Evolutionary conservation across 1,284 basidiomycete genomes (phyloP).

Genomic region (Ceratobasidium sp.): DNA sequence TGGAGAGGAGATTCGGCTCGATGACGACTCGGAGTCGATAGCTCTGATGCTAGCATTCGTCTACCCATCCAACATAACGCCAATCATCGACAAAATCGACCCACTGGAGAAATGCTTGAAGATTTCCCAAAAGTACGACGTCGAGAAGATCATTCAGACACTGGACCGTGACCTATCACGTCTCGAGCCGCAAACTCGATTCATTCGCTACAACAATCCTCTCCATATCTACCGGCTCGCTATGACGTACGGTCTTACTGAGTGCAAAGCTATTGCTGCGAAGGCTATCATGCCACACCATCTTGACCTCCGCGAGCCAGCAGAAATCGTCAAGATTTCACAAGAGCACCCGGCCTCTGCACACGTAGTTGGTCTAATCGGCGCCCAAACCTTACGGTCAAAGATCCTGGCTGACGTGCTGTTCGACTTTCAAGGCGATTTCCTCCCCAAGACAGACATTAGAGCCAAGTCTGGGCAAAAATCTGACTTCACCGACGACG

Average conservation of each 20-base stretch:
- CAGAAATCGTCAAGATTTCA: background rate
- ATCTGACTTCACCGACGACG: background rate
- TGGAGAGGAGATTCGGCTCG: background rate
- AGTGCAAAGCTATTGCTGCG: slow-evolving; percentile 1
- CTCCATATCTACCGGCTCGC: slow-evolving; percentile 10
- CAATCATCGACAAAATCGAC: background rate
- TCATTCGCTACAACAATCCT: background rate
- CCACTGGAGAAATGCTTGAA: slow-evolving; percentile 9
- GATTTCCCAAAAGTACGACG: slow-evolving; percentile 20
- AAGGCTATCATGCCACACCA: background rate
- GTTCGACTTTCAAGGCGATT: background rate
- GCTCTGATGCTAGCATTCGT: slow-evolving; percentile 23
- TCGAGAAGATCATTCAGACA: slow-evolving; percentile 15
- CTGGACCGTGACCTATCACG: slow-evolving; percentile 30
- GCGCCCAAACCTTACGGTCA: background rate
- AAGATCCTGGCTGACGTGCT: slow-evolving; percentile 8
- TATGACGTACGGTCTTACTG: background rate
- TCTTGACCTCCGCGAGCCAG: background rate
- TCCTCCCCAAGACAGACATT: background rate
- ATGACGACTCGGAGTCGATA: slow-evolving; percentile 32
- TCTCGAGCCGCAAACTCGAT: no score
- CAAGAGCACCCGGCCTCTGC: background rate
- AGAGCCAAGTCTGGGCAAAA: background rate
- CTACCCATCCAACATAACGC: slow-evolving; percentile 12
- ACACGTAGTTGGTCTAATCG: slow-evolving; percentile 2